Base-by-base conservation (phyloP, 1,139 yeast genomes). In the Kodamaea fungicola region DNA sequence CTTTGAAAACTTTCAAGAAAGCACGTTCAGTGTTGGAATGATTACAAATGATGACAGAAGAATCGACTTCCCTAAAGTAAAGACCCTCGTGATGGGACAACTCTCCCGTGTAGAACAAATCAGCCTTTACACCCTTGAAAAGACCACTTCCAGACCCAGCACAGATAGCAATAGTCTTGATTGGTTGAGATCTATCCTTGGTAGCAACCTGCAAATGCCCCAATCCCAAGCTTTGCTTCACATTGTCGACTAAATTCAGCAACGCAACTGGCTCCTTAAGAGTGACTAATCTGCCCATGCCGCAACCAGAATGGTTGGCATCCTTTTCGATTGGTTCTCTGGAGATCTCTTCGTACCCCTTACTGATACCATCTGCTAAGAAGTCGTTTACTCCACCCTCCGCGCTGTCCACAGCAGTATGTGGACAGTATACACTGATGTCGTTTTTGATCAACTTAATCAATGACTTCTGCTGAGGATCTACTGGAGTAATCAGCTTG, bases 21-120 rank as follows among this genome's bases (percentile, higher is more conserved):
- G 95, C 96, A 39, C 98, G 71, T 60, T 94, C 99, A 0, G 97
- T 87, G 54, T 92, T 90, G 13, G 95, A 76, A 53, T 94, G 98
- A 48, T 90, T 90, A 50, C 95, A 85, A 3, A 78, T 76, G 36
- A 92, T 71, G 3, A 89, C 88, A 8, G 80, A 69, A 8, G 79
- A 68, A 0, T 96, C 96, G n/a, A 64, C 55, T 49, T 90, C 97
- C 33, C 73, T 76, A 43, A 82, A 71, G 45, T 63, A 76, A 28
- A 94, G 68, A 4, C 86, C 83, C 56, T 92, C 97, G 54, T 94
- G 98, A 54, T 92, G 98, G 12, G 95, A 83, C 45, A 94, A 64
- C 55, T 94, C 98, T 1, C 99, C 99, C 0, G 98, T 90, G 52
- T 80, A 77, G 55, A 74, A 84, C 30, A 89, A 67, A 51, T 92